A percentile compares a stretch with the other conserved stretches of the same genome.
Evolutionary conservation across 2,329 filamentous ascomycete species (phyloP).

Genomic region (Cryphonectria radicalis): DNA sequence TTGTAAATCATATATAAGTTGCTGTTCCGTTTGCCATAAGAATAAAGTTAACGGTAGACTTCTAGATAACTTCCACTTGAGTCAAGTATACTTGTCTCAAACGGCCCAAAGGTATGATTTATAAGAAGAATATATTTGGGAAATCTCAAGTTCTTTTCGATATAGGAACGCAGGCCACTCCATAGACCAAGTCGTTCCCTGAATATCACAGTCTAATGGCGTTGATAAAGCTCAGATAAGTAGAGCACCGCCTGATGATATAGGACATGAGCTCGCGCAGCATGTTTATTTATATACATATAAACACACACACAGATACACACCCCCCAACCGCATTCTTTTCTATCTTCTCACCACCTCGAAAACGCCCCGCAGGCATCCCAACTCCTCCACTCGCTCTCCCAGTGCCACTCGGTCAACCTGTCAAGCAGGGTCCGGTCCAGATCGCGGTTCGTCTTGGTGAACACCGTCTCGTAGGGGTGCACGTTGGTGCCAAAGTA

Average conservation of each 20-base stretch:
- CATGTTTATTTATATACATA: not conserved
- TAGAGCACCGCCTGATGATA: not conserved
- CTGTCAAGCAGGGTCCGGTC: constrained; percentile 36
- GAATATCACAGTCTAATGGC: constrained; percentile 5
- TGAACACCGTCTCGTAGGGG: constrained; percentile 44
- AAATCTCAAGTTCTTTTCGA: not conserved
- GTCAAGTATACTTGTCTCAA: not conserved
- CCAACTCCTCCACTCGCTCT: constrained; percentile 34
- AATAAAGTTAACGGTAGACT: not conserved
- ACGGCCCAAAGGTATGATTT: not conserved
- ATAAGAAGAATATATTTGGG: not conserved
- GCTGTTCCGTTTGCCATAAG: not conserved
- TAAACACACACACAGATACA: not conserved
- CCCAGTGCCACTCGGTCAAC: constrained; percentile 39
- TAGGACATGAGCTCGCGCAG: not conserved
- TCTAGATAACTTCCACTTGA: not conserved
- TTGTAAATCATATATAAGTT: not conserved
- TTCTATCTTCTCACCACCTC: constrained; percentile 14
- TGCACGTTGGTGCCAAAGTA: constrained; percentile 42
- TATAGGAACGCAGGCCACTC: not conserved
- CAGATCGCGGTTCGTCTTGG: constrained; percentile 39
- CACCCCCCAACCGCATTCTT: not conserved
- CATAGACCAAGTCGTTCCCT: not conserved
- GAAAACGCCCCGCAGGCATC: constrained; percentile 31
- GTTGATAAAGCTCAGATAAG: constrained; percentile 1